A percentile compares a stretch with the other conserved stretches of the same genome.
phyloP scores from a whole-genome alignment of 2,329 filamentous ascomycete species.

The Pestalotiopsis sp. region DNA sequence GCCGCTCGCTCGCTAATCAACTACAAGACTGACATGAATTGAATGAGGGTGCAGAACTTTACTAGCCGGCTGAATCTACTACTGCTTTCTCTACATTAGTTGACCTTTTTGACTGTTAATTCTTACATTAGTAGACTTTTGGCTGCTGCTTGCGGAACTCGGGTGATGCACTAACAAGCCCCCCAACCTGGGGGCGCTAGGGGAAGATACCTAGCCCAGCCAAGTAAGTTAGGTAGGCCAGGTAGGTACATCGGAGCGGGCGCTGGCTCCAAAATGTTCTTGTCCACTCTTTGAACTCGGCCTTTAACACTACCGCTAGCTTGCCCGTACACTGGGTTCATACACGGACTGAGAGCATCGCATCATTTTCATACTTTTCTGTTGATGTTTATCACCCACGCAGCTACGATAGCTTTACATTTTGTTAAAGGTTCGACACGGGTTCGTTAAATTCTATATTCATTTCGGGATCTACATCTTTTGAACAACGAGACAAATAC shows the following conservation, averaged over 20 bases:
- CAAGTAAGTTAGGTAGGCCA: background rate
- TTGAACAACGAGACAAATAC: background rate
- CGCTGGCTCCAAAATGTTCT: too few species aligned
- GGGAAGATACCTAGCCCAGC: background rate
- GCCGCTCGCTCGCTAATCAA: too few species aligned
- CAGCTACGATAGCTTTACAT: background rate
- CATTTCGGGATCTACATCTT: background rate
- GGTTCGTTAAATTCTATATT: background rate
- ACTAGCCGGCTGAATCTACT: too few species aligned
- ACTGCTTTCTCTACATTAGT: too few species aligned
- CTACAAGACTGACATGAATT: too few species aligned
- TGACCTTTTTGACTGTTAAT: too few species aligned
- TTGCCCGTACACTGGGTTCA: background rate
- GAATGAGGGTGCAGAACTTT: too few species aligned
- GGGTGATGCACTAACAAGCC: background rate
- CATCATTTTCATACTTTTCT: background rate
- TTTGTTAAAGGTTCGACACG: background rate
- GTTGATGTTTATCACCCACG: background rate
- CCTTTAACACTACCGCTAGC: background rate
- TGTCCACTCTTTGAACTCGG: background rate
- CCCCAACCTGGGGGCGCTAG: background rate
- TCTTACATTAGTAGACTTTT: constrained; percentile 1
- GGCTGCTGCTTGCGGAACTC: constrained; percentile 2
- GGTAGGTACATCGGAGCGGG: background rate
- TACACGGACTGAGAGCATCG: background rate